Percentiles rank a stretch among this genome's conserved stretches.
Evolutionary conservation across 2,329 filamentous ascomycete species (phyloP).

Genomic region (Domatiomyces globalis): DNA sequence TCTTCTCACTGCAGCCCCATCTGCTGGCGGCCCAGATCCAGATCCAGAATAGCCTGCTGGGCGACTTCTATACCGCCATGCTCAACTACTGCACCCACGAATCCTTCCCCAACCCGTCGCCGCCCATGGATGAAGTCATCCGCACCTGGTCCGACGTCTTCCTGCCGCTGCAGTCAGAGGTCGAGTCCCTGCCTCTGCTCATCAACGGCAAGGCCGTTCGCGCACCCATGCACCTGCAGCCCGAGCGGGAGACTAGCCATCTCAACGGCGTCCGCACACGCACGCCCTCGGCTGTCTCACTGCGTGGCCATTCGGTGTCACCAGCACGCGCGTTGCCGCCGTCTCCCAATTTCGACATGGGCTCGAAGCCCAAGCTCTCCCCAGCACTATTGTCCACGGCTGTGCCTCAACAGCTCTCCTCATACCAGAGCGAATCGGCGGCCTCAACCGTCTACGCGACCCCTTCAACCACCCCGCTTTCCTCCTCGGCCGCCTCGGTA

Average conservation of each 20-base stretch:
- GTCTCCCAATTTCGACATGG: slow-evolving; percentile 22
- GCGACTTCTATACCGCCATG: slow-evolving; percentile 62
- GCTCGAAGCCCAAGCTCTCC: slow-evolving; percentile 20
- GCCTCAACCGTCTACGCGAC: slow-evolving; percentile 18
- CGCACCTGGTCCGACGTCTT: slow-evolving; percentile 51
- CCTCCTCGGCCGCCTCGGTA: slow-evolving; percentile 26
- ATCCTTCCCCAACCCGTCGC: slow-evolving; percentile 56
- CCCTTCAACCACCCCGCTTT: slow-evolving; percentile 10
- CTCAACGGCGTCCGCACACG: slow-evolving; percentile 26
- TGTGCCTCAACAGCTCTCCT: slow-evolving; percentile 15
- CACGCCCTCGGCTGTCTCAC: slow-evolving; percentile 24
- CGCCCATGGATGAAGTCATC: slow-evolving; percentile 58
- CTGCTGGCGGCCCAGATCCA: slow-evolving; percentile 57
- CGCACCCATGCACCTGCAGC: slow-evolving; percentile 36
- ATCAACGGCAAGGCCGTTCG: slow-evolving; percentile 53
- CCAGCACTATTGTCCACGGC: slow-evolving; percentile 21
- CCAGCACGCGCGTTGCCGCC: slow-evolving; percentile 20
- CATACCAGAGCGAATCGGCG: slow-evolving; percentile 15
- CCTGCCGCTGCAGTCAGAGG: slow-evolving; percentile 48
- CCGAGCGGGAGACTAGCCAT: slow-evolving; percentile 34
- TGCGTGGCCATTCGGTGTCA: slow-evolving; percentile 20
- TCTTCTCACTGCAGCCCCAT: slow-evolving; percentile 60
- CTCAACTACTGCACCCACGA: slow-evolving; percentile 58
- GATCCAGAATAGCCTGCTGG: slow-evolving; percentile 64
- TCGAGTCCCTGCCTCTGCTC: slow-evolving; percentile 52